phyloP scores from a whole-genome alignment of 768 basidiomycete genomes.

The Suillus placidus region DNA sequence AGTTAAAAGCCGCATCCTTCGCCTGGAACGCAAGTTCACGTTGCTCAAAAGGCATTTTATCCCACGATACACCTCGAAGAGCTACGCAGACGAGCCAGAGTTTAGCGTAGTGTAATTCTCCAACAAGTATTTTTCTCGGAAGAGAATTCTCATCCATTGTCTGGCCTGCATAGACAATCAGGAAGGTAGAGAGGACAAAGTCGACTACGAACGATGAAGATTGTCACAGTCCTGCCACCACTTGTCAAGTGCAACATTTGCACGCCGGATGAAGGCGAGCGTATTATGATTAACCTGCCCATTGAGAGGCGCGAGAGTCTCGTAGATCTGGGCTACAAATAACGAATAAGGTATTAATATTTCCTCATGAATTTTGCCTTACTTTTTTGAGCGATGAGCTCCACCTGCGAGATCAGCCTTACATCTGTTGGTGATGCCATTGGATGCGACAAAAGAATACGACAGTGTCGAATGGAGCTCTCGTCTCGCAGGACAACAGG shows the following conservation, averaged over 20 bases:
- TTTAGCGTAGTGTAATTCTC: constrained; percentile 91
- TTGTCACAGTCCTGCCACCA: constrained; percentile 92
- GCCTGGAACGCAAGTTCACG: constrained; percentile 94
- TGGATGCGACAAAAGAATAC: constrained; percentile 77
- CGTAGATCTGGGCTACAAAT: constrained; percentile 83
- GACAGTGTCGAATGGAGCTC: constrained; percentile 81
- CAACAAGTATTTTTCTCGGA: constrained; percentile 83
- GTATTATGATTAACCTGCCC: constrained; percentile 87
- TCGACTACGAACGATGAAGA: constrained; percentile 64
- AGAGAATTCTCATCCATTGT: constrained; percentile 85
- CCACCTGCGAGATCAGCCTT: constrained; percentile 83
- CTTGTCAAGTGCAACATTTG: constrained; percentile 82
- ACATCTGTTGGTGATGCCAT: constrained; percentile 92
- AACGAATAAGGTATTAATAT: constrained; percentile 10
- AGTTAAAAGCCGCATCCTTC: constrained; percentile 88
- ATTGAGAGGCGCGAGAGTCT: constrained; percentile 82
- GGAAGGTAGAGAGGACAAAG: constrained; percentile 1
- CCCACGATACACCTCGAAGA: constrained; percentile 89
- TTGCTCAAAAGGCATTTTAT: constrained; percentile 95
- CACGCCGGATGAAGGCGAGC: constrained; percentile 83
- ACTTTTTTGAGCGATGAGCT: constrained; percentile 93
- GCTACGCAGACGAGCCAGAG: constrained; percentile 95
- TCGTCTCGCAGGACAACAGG: constrained; percentile 91
- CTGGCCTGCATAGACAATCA: constrained; percentile 48
- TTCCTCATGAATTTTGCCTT: constrained; percentile 25